phyloP scores from a whole-genome alignment of 2,329 filamentous ascomycete species.

The Aplosporella prunicola region DNA sequence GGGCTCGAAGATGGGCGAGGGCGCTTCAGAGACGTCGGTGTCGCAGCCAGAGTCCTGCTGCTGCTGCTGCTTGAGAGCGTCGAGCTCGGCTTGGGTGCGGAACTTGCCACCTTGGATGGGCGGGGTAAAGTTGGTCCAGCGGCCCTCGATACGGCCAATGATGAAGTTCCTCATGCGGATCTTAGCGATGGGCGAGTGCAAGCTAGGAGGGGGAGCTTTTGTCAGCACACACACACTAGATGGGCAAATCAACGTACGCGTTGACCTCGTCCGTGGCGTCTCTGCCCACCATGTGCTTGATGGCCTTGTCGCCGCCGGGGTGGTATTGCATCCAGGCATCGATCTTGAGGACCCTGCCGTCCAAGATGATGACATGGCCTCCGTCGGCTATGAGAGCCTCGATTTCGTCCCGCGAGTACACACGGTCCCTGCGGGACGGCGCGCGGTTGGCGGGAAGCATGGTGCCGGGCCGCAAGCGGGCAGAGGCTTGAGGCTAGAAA shows the following conservation, averaged over 20 bases:
- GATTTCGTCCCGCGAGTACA: conserved; percentile 56
- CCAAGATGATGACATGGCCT: conserved; percentile 67
- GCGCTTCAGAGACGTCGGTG: conserved; percentile 39
- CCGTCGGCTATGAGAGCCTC: conserved; percentile 80
- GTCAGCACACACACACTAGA: conserved; percentile 11
- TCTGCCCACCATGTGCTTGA: conserved; percentile 84
- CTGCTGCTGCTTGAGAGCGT: conserved; percentile 12
- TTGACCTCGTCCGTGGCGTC: conserved; percentile 93
- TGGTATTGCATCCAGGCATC: conserved; percentile 86
- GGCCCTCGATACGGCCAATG: conserved; percentile 71
- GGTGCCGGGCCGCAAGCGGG: conserved; percentile 9
- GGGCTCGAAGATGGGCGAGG: conserved; percentile 51
- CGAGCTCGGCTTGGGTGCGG: conserved; percentile 40
- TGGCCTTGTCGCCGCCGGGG: conserved; percentile 83
- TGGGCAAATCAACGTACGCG: conserved; percentile 50
- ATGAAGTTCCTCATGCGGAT: conserved; percentile 71
- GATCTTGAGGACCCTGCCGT: conserved; percentile 72
- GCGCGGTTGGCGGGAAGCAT: conserved; percentile 19
- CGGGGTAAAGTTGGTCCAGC: conserved; percentile 80
- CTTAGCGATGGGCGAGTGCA: conserved; percentile 73
- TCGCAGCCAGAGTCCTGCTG: conserved; percentile 29
- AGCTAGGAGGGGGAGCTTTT: conserved; percentile 36
- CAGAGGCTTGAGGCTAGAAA: conserved; percentile 2
- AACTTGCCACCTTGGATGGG: conserved; percentile 86
- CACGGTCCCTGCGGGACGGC: conserved; percentile 33